Evolutionary conservation across 768 basidiomycete genomes (phyloP), one percentile per base, ranked within the genome.

Genomic region (Rhodotorula graminis): DNA sequence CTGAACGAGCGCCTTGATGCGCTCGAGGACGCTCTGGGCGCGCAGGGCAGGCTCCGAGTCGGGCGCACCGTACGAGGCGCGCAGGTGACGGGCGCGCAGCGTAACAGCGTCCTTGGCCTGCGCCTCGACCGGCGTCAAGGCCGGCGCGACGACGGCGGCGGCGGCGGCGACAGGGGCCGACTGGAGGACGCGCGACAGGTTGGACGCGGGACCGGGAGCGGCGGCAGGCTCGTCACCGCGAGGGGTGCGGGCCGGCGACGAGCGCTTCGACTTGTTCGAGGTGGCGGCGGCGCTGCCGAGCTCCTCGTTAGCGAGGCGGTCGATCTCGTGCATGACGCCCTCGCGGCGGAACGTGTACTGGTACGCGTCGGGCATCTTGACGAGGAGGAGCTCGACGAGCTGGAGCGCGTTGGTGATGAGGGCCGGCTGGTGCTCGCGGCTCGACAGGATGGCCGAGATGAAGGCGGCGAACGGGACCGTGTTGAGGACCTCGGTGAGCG

Each of bases 241-340:
- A 52, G 59, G 44, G 29, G 70, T 31, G 19, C 62, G 65, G 0
- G 66, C 44, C 10, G 67, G 58, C 23, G 70, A 63, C 15, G 49
- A 14, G 77, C 85, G 87, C 23, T 84, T 66, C 31, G 80, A 73
- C 65, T 79, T 79, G 52, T 76, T 42, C 15, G 73, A n/a, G 19
- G 33, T 77, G 0, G 87, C 84, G 33, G 61, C 2, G 7, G 46
- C 55, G 21, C 27, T 18, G 10, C 85, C 83, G 49, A 95, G 83
- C 15, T 85, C 79, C 62, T 89, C 86, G 21, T 84, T 84, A 14
- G 92, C 89, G 42, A 94, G 82, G 16, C 83, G 80, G 75, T 93
- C 93, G 50, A 99, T 88, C 80, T 98, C 96, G 81, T 97, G 91
- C 81, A 96, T 88, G 42, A 98, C 96, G 16, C 96, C 96, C 82